Evolutionary conservation across 257 asterid genomes (phyloP).

Genomic region (Galeopsis tetrahit): DNA sequence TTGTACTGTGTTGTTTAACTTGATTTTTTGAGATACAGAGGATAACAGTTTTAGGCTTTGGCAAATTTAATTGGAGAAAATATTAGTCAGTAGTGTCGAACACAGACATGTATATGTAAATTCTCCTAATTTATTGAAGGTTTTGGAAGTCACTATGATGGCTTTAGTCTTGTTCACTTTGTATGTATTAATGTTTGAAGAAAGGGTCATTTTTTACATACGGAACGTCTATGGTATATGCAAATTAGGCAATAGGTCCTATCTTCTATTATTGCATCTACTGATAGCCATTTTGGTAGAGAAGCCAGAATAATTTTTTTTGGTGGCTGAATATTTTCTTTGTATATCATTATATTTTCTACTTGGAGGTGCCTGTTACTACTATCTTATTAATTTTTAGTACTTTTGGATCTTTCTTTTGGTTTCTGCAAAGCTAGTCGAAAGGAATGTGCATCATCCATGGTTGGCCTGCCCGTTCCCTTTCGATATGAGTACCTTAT

Average conservation of each 20-base stretch:
- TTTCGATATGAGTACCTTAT: constrained; percentile 96
- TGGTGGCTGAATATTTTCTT: constrained; percentile 27
- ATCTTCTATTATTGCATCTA: constrained; percentile 16
- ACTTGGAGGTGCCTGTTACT: constrained; percentile 18
- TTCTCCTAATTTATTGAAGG: constrained; percentile 17
- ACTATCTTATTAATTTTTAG: constrained; percentile 43
- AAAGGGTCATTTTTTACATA: constrained; percentile 5
- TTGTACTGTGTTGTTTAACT: background rate
- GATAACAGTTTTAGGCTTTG: background rate
- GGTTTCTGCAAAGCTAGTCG: constrained; percentile 98
- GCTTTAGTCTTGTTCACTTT: constrained; percentile 14
- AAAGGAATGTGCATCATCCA: constrained; percentile 95
- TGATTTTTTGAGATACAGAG: constrained; percentile 17
- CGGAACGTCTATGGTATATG: constrained; percentile 16
- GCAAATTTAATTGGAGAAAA: constrained; percentile 12
- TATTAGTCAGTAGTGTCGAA: constrained; percentile 3
- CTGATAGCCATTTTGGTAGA: constrained; percentile 23
- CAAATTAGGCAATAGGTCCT: constrained; percentile 16
- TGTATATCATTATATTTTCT: constrained; percentile 27
- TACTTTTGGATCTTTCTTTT: constrained; percentile 26
- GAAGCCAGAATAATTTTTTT: constrained; percentile 8
- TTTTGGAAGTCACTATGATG: constrained; percentile 24
- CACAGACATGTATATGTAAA: constrained; percentile 23
- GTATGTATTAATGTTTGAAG: constrained; percentile 8
- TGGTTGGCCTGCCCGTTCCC: constrained; percentile 98